Evolutionary conservation across 2,329 filamentous ascomycete genomes (phyloP).

Genomic region (Aspergillus bombycis): DNA sequence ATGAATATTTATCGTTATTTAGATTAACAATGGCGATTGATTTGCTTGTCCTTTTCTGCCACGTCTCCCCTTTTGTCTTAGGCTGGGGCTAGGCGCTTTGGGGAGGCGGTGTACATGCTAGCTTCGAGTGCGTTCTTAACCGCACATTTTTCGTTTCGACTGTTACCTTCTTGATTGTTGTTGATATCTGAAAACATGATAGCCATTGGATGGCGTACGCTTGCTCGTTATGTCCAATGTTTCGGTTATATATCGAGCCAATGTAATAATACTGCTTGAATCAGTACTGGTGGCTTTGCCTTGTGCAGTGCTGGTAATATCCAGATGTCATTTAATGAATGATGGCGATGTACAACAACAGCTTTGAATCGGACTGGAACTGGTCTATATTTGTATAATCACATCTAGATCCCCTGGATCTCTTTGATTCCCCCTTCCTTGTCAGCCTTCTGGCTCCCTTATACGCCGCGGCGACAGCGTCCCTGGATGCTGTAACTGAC

Average conservation of each 20-base stretch:
- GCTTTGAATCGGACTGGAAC: background rate
- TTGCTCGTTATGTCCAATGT: background rate
- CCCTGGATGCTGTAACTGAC: conserved; percentile 61
- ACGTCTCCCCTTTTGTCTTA: conserved; percentile 20
- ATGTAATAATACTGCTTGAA: background rate
- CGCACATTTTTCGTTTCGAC: background rate
- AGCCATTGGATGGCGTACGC: background rate
- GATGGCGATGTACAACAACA: conserved; percentile 6
- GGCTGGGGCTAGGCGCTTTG: conserved; percentile 12
- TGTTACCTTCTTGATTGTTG: background rate
- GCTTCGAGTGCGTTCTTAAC: conserved; percentile 3
- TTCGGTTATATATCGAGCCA: background rate
- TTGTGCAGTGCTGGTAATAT: background rate
- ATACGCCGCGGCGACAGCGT: conserved; percentile 59
- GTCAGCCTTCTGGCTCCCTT: conserved; percentile 4
- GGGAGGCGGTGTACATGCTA: conserved; percentile 25
- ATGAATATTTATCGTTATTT: background rate
- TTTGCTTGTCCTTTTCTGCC: conserved; percentile 26
- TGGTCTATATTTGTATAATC: background rate
- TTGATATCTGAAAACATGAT: background rate
- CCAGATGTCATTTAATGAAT: conserved; percentile 1
- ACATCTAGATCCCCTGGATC: background rate
- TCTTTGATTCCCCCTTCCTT: background rate
- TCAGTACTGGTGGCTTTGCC: background rate
- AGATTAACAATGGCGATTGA: background rate